These are phyloP conservation scores for Hymenoscyphus repandus DNA, from an alignment of 2,329 filamentous ascomycete species.

Conservation along the genomic window DNA sequence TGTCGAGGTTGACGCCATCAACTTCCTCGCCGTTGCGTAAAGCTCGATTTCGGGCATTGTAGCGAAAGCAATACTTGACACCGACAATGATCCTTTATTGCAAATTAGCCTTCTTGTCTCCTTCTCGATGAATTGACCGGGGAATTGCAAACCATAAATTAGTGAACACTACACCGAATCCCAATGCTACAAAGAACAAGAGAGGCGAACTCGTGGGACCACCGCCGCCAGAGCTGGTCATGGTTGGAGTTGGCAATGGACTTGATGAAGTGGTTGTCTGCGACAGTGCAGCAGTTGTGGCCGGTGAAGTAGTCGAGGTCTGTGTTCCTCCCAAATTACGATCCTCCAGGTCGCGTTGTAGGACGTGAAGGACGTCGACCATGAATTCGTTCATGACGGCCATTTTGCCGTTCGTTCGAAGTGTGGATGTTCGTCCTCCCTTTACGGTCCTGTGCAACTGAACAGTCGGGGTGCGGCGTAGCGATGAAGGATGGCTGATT, in stretches of 20 bases:
- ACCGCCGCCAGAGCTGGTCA: conserved; percentile 22
- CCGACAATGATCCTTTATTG: conserved; percentile 89
- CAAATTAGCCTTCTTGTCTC: conserved; percentile 23
- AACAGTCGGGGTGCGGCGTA: conserved; percentile 3
- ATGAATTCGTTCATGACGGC: conserved; percentile 24
- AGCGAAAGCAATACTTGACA: conserved; percentile 98
- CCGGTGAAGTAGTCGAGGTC: conserved; percentile 9
- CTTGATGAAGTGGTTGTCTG: conserved; percentile 13
- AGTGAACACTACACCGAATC: conserved; percentile 97
- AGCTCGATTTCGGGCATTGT: conserved; percentile 88
- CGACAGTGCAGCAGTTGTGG: conserved; percentile 6
- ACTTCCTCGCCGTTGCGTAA: conserved; percentile 72
- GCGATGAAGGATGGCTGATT: conserved; percentile 4
- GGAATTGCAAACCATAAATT: conserved; percentile 80
- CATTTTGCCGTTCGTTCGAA: conserved; percentile 16
- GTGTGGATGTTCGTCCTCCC: neutral
- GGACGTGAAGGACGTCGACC: conserved; percentile 23
- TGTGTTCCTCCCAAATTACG: conserved; percentile 14
- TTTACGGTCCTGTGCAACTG: neutral
- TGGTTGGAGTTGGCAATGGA: conserved; percentile 20
- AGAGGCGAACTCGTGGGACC: conserved; percentile 65
- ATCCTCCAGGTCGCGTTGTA: conserved; percentile 17
- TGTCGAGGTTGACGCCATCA: conserved; percentile 81
- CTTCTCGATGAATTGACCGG: neutral
- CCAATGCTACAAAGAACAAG: conserved; percentile 90